phyloP scores from a whole-genome alignment of 495 filamentous ascomycete genomes.

The Bathelium albidoporum region DNA sequence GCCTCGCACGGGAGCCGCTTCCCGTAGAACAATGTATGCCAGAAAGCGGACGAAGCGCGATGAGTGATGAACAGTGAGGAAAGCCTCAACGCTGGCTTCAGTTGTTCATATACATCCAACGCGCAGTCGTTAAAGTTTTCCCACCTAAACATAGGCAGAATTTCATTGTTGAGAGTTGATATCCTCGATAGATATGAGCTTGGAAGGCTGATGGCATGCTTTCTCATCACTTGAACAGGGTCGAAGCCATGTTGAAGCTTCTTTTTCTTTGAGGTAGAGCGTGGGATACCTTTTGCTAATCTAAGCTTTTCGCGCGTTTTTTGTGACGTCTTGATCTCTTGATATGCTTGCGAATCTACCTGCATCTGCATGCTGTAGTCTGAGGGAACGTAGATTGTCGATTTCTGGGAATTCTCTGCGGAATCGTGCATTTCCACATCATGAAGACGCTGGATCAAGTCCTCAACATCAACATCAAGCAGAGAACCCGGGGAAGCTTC shows the following conservation, averaged over 20 bases:
- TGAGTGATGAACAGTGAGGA: conserved; percentile 19
- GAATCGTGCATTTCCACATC: background rate
- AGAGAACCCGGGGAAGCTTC: conserved; percentile 1
- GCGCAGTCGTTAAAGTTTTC: conserved; percentile 27
- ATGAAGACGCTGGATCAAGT: conserved; percentile 3
- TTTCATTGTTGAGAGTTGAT: conserved; percentile 23
- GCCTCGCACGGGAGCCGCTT: conserved; percentile 15
- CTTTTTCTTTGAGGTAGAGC: conserved; percentile 15
- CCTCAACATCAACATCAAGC: conserved; percentile 7
- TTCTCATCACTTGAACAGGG: conserved; percentile 22
- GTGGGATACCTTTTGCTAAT: conserved; percentile 8
- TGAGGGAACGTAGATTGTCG: background rate
- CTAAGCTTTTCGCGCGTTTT: conserved; percentile 8
- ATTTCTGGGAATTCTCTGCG: background rate
- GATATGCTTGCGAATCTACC: conserved; percentile 7
- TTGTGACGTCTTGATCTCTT: background rate
- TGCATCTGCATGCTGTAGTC: conserved; percentile 25
- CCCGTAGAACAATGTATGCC: conserved; percentile 24
- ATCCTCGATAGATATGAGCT: background rate
- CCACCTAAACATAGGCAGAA: conserved; percentile 20
- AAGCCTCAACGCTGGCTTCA: conserved; percentile 24
- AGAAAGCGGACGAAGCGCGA: conserved; percentile 21
- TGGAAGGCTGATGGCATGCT: conserved; percentile 21
- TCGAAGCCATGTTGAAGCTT: conserved; percentile 22
- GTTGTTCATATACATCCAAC: conserved; percentile 21